These are phyloP conservation scores for Trichoderma atrobrunneum DNA, from an alignment of 2,329 filamentous ascomycete genomes.

Conservation along the genomic window DNA sequence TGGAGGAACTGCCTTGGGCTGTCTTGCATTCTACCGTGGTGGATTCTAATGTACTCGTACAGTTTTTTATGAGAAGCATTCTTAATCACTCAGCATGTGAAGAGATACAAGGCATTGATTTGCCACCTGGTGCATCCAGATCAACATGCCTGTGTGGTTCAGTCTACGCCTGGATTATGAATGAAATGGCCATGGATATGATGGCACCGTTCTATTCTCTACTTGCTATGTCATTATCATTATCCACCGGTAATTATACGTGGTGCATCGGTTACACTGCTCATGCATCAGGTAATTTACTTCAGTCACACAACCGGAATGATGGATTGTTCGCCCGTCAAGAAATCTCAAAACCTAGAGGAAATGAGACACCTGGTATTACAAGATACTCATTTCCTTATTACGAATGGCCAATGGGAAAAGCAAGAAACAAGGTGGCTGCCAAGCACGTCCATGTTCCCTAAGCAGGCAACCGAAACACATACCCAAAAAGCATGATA, in stretches of 20 bases:
- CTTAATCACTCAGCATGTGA: background rate
- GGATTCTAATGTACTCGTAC: background rate
- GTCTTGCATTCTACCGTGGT: slow-evolving; percentile 22
- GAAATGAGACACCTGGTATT: background rate
- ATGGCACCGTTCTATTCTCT: background rate
- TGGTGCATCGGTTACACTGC: background rate
- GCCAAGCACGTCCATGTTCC: background rate
- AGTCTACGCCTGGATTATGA: background rate
- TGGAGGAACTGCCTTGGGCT: slow-evolving; percentile 29
- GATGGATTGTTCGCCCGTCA: background rate
- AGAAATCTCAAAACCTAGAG: background rate
- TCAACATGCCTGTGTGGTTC: background rate
- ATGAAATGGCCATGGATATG: background rate
- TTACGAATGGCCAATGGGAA: background rate
- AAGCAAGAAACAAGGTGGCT: background rate
- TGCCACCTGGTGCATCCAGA: background rate
- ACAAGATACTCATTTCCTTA: background rate
- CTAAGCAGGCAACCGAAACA: background rate
- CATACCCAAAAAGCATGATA: background rate
- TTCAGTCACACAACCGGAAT: background rate
- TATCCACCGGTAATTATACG: background rate
- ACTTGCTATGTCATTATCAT: background rate
- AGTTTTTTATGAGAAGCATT: background rate
- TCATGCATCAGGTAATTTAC: background rate
- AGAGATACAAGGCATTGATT: background rate